A percentile compares a stretch with the other conserved stretches of the same genome.
Conservation (phyloP, 2,329 filamentous ascomycete species). For the Epichloe bromicola region DNA sequence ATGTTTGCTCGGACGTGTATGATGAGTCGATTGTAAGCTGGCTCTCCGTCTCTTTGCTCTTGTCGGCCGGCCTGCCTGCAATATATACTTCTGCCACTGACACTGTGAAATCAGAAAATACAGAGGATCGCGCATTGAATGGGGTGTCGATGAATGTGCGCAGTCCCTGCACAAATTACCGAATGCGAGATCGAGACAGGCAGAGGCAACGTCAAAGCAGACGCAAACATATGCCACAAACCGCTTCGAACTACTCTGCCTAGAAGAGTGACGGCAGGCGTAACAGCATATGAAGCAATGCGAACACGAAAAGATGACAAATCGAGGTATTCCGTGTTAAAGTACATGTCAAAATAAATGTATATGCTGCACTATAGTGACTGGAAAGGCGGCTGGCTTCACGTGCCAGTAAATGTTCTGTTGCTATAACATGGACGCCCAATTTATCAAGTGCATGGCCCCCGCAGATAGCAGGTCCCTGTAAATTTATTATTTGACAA, state of each 20-base stretch:
- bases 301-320: neutral
- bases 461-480: neutral
- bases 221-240: conserved; percentile 31
- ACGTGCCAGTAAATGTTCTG: neutral
- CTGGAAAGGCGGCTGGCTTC: neutral
- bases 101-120: conserved; percentile 36
- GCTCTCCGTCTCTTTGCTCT: neutral
- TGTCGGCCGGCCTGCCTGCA: neutral
- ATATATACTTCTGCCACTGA: neutral
- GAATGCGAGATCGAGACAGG: neutral
- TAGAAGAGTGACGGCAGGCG: conserved; percentile 20
- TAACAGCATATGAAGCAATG: neutral
- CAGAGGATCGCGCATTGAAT: conserved; percentile 56
- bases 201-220: conserved; percentile 8
- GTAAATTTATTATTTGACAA: neutral
- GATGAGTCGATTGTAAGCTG: conserved; percentile 46
- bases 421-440: neutral
- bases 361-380: neutral
- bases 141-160: conserved; percentile 60
- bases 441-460: neutral
- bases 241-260: conserved; percentile 46
- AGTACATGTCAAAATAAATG: neutral
- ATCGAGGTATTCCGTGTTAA: neutral
- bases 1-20: conserved; percentile 68
- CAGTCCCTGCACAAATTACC: conserved; percentile 32